phyloP scores from a whole-genome alignment of 345 rosid species.

The Psidium friedrichsthalianum region DNA sequence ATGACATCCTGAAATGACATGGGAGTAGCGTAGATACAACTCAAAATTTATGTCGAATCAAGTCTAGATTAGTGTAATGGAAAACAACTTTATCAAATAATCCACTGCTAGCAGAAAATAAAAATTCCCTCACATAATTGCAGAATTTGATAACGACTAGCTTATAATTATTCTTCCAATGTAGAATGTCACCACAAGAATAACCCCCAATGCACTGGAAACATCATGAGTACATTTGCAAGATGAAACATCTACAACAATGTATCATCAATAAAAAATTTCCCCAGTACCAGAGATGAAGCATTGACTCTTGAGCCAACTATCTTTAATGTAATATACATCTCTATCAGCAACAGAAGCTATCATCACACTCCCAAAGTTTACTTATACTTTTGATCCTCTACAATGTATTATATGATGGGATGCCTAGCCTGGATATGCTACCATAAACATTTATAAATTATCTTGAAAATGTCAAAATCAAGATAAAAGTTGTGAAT shows the following conservation, averaged over 20 bases:
- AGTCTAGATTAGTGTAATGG: not conserved
- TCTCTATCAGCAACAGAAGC: not conserved
- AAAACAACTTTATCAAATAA: not conserved
- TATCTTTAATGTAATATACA: not conserved
- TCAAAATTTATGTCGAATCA: not conserved
- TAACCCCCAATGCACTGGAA: not conserved
- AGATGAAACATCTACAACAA: not conserved
- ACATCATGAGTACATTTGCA: not conserved
- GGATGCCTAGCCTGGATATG: not conserved
- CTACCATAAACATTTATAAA: not conserved
- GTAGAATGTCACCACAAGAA: not conserved
- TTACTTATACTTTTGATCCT: not conserved
- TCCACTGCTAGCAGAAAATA: not conserved
- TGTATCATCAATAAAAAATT: not conserved
- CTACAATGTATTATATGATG: not conserved
- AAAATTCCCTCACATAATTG: not conserved
- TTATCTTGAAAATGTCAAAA: not conserved
- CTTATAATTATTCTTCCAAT: not conserved
- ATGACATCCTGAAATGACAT: not conserved
- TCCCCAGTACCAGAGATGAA: not conserved
- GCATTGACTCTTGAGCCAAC: not conserved
- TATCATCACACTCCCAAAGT: not conserved
- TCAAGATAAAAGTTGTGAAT: not conserved
- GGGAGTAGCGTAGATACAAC: not conserved
- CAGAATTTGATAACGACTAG: not conserved